Evolutionary conservation across 1,139 yeast genomes (phyloP), one percentile per base, ranked within the genome.

Genomic region (Suhomyces bolitotheri): DNA sequence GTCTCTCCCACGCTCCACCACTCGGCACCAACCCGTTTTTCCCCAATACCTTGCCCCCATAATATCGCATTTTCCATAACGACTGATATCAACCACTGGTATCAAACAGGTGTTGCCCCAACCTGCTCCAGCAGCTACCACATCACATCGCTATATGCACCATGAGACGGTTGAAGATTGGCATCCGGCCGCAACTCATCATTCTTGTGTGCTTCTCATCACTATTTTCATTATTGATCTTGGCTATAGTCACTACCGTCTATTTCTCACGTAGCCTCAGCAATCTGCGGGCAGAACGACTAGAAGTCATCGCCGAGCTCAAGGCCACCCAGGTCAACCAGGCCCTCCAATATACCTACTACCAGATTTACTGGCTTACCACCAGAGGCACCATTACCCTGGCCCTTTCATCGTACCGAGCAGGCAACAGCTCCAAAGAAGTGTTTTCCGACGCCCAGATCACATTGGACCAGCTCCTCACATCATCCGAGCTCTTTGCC

Each of bases 291-390:
- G 78, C 82, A 2, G 92, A 86, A 45, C 71, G 89, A 39, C 64
- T 89, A 25, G 78, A 76, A 51, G 87, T 86, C 31, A 84, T 88
- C 11, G 84, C 96, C 7, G 85, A 84, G 54, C 65, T 89, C 38
- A 88, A 87, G 56, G 78, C 92, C 1, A 76, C 92, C 0, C 96
- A 89, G 56, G 70, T 88, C 10, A 73, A 73, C 36, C 96, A 87
- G 58, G 74, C 78, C 24, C 62, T 86, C 41, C 74, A 75, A 44
- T 73, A 70, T 39, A 62, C 80, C 16, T 82, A 78, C 52, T 85
- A 81, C 54, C 95, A 87, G 55, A 75, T 82, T 2, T 73, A 74
- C 40, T 81, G 86, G 71, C 62, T 88, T n/a, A 66, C 88, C 2
- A 68, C 78, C 2, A 71, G 82, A 44, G 85, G 80, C 43, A 58